Evolutionary conservation across 441 rosid species (phyloP), one percentile per base, ranked within the genome.

Genomic region (Erysimum cheiri): DNA sequence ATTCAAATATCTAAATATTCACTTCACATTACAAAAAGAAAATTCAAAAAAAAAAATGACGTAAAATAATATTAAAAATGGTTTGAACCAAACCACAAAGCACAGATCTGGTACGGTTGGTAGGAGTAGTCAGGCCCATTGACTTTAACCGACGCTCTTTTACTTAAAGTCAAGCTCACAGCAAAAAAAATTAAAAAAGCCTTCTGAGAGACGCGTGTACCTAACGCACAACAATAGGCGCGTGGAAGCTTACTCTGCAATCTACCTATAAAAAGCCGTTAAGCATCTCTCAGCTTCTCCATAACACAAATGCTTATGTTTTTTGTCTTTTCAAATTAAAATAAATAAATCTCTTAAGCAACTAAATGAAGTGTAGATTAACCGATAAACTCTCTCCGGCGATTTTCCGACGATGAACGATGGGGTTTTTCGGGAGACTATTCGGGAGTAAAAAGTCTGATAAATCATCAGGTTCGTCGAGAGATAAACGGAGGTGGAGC

Each of bases 351-450:
- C 26, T 56, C 57, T 1, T 2, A 22, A 44, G 40, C 40, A 32
- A 60, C 8, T 52, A 3, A 35, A 32, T 59, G 68, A 29, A 40
- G 49, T 55, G 11, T 19, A 15, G 12, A 44, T 9, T 53, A 15
- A 50, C 41, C 58, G 36, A 19, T 39, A 44, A 43, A 12, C 28
- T 13, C 11, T 33, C 28, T 5, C 41, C 70, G 62, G 71, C 49
- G 56, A 39, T n/a, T 47, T 39, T 29, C 57, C 17, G 80, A 81
- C 74, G 40, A 84, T 85, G 88, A 84, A 60, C 4, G 59, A 93
- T 93, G 97, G 97, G 97, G 15, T 69, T 91, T 43, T 77, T 93
- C 69, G 88, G 91, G 64, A 85, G 96, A 82, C 80, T 93, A 12
- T 91, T 93, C 63, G 89, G 97, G 55, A 17, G 78, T 76, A 87